Evolutionary conservation across 257 asterid species (phyloP), one percentile per base, ranked within the genome.

Genomic region (Capsicum pubescens): DNA sequence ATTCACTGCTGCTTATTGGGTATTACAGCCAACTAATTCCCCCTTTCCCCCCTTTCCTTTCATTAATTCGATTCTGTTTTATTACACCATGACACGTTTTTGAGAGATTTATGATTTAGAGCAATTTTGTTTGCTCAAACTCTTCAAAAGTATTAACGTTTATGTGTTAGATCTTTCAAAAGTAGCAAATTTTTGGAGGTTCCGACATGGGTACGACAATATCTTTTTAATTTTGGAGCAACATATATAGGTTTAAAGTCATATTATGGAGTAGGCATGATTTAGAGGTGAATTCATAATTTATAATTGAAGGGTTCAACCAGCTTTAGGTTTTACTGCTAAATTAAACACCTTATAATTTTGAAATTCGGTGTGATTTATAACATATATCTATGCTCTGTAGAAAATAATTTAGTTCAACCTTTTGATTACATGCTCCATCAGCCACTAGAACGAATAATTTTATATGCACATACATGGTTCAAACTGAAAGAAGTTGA

Each of bases 1-100:
- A 9, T 93, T 95, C 93, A 95, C 99, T 0, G 98, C 99, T 56
- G 98, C 99, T 63, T 95, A 93, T 83, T 95, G 99, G 99, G 99
- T 95, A 82, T 7, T 10, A 70, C 57, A 70, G 2, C 58, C 11
- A 46, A n/a, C 59, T 72, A 46, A 46, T 46, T 17, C 7, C 15
- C 35, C 16, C 35, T 10, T 36, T 35, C 1, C 11, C 19, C 32
- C 54, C 32, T 63, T 21, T n/a, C n/a, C 39, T 21, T 9, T 17
- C 0, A 6, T 46, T 72, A 8, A 72, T 21, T 74, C 44, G 6
- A 52, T 60, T 74, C 48, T 26, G 26, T 4, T 76, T 74, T 50
- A 7, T n/a, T 21, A 35, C 21, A 19, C 26, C 19, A 46, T 5
- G 80, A 6, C 56, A n/a, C 8, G 9, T n/a, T 44, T 9, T 61